phyloP scores from a whole-genome alignment of 305 asterid species.

The Plantago lanceolata region DNA sequence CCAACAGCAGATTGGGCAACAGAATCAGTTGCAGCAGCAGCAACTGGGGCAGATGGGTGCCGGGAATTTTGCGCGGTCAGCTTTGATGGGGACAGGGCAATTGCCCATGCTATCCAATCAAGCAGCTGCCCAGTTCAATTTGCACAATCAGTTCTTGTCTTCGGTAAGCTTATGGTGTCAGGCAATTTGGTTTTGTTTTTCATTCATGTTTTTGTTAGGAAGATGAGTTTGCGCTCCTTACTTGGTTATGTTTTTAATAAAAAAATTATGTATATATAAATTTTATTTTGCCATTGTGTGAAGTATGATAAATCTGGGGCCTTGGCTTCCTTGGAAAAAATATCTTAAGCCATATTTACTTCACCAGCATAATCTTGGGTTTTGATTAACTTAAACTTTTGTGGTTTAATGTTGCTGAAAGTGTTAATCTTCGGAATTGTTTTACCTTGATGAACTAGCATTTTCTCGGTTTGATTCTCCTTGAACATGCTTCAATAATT shows the following conservation, averaged over 20 bases:
- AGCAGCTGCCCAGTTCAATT: slow-evolving; percentile 63
- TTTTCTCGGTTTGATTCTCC: background rate
- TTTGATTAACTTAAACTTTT: background rate
- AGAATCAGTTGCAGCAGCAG: slow-evolving; percentile 22
- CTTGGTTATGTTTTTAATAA: background rate
- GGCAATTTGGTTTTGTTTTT: no score
- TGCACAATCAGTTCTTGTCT: slow-evolving; percentile 64
- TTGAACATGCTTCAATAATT: slow-evolving; percentile 4
- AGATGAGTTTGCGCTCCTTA: slow-evolving; percentile 11
- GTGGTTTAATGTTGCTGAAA: background rate
- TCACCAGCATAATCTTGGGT: no score
- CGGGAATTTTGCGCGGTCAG: slow-evolving; percentile 40
- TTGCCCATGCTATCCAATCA: slow-evolving; percentile 79
- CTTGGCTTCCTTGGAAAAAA: slow-evolving; percentile 1
- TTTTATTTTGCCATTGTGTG: background rate
- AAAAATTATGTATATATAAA: background rate
- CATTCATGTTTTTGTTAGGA: background rate
- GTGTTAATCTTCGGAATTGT: background rate
- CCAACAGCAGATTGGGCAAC: slow-evolving; percentile 25
- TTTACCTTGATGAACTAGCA: slow-evolving; percentile 1
- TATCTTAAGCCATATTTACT: background rate
- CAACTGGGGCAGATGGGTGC: slow-evolving; percentile 58
- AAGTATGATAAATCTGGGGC: slow-evolving; percentile 13
- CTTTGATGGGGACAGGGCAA: slow-evolving; percentile 52
- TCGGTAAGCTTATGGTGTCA: slow-evolving; percentile 42